Base-by-base conservation (phyloP, 169 alveolate species). In the Eimeria acervulina region DNA sequence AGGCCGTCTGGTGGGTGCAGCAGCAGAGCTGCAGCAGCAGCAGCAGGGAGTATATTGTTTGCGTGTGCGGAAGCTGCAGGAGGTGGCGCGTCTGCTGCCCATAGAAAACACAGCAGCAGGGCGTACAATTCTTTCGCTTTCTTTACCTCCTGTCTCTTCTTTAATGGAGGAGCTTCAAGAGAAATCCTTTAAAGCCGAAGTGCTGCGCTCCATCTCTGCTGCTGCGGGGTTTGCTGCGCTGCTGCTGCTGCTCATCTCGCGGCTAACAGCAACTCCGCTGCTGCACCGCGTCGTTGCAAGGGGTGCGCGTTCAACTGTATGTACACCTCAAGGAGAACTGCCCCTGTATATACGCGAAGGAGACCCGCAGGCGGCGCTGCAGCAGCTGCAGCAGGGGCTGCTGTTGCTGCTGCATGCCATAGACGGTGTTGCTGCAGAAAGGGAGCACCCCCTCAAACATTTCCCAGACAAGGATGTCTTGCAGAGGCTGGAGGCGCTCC, bases 1-100 rank as follows among this genome's bases (percentile, higher is more conserved):
- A 42, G 70, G 47, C 44, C 90, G 90, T 36, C 7, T 47, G 70
- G 47, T 38, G n/a, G 90, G 55, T 28, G 90, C 90, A 81, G 90
- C 90, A 81, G 90, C 90, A 26, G 90, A 81, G 26, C 72, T 81
- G 40, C 51, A 81, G 90, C 90, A 81, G 90, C 90, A 81, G 72
- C 90, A 81, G 72, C 90, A 81, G 23, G 90, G 90, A 26, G 36
- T 81, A 61, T 81, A 12, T n/a, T 81, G 90, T 61, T n/a, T 81
- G 68, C 42, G 90, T 15, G 21, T 81, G 5, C 6, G 40, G 70
- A 81, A 44, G 72, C 90, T 81, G 90, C 90, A 81, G 15, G 90
- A 81, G 40, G 40, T 81, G 26, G 90, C 90, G 42, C 36, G 55
- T 68, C 52, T 81, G 68, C 90, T 81, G 40, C 90, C 90, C 6